phyloP scores from a whole-genome alignment of 2,329 filamentous ascomycete species.

The Botrytis paeoniae region DNA sequence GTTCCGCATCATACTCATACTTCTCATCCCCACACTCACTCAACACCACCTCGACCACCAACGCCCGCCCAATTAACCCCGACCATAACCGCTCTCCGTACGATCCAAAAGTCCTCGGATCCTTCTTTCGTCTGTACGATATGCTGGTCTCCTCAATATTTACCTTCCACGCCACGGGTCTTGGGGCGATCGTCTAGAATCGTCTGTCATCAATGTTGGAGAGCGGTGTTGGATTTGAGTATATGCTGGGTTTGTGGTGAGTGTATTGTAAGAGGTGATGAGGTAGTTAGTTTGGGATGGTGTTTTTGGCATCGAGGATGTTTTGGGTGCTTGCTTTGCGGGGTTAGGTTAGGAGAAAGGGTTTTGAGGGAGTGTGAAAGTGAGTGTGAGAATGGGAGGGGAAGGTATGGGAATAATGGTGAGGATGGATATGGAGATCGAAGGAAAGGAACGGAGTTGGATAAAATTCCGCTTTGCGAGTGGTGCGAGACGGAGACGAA shows the following conservation, averaged over 20 bases:
- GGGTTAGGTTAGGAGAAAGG: conserved; percentile 39
- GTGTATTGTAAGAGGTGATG: conserved; percentile 50
- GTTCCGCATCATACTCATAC: background rate
- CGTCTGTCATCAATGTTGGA: conserved; percentile 48
- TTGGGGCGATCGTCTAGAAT: conserved; percentile 49
- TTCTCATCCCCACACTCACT: background rate
- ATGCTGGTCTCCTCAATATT: conserved; percentile 46
- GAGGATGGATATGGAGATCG: conserved; percentile 8
- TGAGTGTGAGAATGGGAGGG: background rate
- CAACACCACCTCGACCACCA: background rate
- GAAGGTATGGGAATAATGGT: background rate
- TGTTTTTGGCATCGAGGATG: conserved; percentile 58
- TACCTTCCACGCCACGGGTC: conserved; percentile 39
- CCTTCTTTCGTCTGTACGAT: conserved; percentile 54
- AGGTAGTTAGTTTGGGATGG: conserved; percentile 58
- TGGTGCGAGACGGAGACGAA: conserved; percentile 44
- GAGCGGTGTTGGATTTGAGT: conserved; percentile 50
- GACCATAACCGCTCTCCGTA: background rate
- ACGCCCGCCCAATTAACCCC: background rate
- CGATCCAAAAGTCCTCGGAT: conserved; percentile 8
- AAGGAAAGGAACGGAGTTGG: conserved; percentile 42
- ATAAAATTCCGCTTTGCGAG: conserved; percentile 49
- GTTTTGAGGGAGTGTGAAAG: conserved; percentile 4
- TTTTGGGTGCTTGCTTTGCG: conserved; percentile 55
- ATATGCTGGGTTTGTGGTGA: conserved; percentile 59